These are phyloP conservation scores for Periconia sp. DNA, from an alignment of 2,329 filamentous ascomycete species.

Conservation along the genomic window DNA sequence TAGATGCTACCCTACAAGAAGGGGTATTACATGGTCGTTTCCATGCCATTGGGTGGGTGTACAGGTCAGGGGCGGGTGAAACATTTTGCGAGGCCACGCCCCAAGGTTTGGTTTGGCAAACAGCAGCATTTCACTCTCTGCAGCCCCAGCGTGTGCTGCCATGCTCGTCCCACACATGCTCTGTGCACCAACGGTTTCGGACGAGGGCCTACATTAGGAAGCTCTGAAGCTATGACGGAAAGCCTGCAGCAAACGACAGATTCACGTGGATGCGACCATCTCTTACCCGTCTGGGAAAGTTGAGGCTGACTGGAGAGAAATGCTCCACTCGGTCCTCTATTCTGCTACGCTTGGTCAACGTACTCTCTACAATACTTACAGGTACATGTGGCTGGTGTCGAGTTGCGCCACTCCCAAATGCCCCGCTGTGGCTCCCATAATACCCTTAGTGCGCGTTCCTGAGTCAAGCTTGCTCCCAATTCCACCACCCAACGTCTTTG, in stretches of 20 bases:
- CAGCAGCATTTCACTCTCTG: neutral
- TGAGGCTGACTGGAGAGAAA: neutral
- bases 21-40: no score
- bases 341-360: no score
- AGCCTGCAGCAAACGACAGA: conserved; percentile 29
- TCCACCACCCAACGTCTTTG: conserved; percentile 13
- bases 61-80: neutral
- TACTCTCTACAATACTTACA: no score
- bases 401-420: conserved; percentile 8
- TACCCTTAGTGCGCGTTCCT: conserved; percentile 17
- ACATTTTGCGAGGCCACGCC: neutral
- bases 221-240: conserved; percentile 38
- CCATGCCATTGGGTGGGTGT: no score
- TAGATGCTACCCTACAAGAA: no score
- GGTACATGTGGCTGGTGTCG: no score
- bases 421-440: conserved; percentile 13
- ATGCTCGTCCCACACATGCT: neutral
- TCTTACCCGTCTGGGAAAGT: conserved; percentile 31
- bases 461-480: conserved; percentile 21
- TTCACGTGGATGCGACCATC: conserved; percentile 14
- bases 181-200: neutral
- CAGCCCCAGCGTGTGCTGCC: neutral
- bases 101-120: neutral
- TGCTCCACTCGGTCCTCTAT: no score
- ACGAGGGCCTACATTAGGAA: conserved; percentile 29